These are phyloP conservation scores for Lecanicillium sp. DNA, from an alignment of 2,329 filamentous ascomycete genomes.

Conservation along the genomic window DNA sequence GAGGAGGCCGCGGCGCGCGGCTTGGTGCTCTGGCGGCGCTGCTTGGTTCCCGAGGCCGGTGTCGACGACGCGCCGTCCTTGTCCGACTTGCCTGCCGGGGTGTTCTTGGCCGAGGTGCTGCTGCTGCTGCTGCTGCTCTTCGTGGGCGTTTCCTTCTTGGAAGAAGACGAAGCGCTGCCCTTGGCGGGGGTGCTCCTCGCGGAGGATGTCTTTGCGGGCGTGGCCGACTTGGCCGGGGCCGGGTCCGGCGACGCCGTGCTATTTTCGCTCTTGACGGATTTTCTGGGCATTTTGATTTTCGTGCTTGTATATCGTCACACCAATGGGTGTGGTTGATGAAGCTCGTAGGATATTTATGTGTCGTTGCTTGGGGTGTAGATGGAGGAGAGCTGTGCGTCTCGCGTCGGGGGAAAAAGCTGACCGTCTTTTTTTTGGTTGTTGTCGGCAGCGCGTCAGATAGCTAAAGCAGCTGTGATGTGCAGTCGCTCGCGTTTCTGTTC, in stretches of 20 bases:
- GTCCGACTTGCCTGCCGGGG: slow-evolving; percentile 3
- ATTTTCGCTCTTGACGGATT: slow-evolving; percentile 10
- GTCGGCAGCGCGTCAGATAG: no score
- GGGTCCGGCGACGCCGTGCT: slow-evolving; percentile 10
- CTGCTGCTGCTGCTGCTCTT: no score
- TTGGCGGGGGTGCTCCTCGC: slow-evolving; percentile 6
- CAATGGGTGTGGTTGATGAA: no score
- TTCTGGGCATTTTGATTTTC: slow-evolving; percentile 5
- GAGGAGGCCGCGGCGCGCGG: background rate
- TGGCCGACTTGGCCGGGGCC: slow-evolving; percentile 2
- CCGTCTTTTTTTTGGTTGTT: background rate
- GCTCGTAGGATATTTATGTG: no score
- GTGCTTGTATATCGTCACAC: background rate
- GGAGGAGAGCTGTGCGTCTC: no score
- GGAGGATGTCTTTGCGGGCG: background rate
- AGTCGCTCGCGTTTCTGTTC: no score
- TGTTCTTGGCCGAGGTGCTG: background rate
- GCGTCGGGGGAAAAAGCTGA: background rate
- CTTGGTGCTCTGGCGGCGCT: slow-evolving; percentile 12
- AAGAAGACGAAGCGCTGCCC: background rate
- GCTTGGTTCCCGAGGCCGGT: slow-evolving; percentile 7
- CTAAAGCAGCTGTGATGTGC: no score
- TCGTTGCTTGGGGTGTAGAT: no score
- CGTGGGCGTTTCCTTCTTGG: slow-evolving; percentile 2
- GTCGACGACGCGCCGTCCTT: slow-evolving; percentile 8